Conservation (phyloP, 306 rosid species). For the Boehmeria nivea region DNA sequence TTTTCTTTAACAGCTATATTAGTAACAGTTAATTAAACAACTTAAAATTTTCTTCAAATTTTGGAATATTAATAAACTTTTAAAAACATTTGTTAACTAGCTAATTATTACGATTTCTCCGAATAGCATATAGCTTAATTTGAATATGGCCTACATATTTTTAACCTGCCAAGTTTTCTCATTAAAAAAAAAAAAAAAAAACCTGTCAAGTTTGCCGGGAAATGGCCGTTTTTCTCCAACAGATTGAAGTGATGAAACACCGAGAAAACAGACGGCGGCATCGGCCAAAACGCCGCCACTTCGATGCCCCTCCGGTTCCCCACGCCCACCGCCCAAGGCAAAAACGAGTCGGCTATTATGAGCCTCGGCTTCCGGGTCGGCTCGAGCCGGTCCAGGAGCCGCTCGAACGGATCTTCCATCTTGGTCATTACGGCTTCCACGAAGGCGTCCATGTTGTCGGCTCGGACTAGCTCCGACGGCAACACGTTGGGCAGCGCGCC, state of each 20-base stretch:
- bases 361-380: conserved; percentile 14
- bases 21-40: too few relatives aligned
- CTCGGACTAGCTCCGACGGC: conserved; percentile 37
- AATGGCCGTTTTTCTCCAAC: conserved; percentile 17
- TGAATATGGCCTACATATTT: too few relatives aligned
- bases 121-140: too few relatives aligned
- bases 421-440: conserved; percentile 41
- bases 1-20: too few relatives aligned
- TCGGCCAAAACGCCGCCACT: conserved; percentile 41
- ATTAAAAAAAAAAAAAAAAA: not conserved
- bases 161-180: too few relatives aligned
- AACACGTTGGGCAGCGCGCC: conserved; percentile 39
- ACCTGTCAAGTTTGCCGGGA: conserved; percentile 7
- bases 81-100: too few relatives aligned
- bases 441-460: conserved; percentile 32
- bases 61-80: too few relatives aligned
- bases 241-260: conserved; percentile 28
- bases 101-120: too few relatives aligned
- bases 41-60: too few relatives aligned
- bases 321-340: conserved; percentile 32
- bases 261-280: conserved; percentile 38
- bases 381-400: conserved; percentile 31
- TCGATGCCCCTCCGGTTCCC: conserved; percentile 37
- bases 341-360: conserved; percentile 31
- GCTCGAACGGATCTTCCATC: conserved; percentile 44